These are phyloP conservation scores for Trypanosoma lewisi DNA, from an alignment of 208 protist genomes.

Conservation along the genomic window DNA sequence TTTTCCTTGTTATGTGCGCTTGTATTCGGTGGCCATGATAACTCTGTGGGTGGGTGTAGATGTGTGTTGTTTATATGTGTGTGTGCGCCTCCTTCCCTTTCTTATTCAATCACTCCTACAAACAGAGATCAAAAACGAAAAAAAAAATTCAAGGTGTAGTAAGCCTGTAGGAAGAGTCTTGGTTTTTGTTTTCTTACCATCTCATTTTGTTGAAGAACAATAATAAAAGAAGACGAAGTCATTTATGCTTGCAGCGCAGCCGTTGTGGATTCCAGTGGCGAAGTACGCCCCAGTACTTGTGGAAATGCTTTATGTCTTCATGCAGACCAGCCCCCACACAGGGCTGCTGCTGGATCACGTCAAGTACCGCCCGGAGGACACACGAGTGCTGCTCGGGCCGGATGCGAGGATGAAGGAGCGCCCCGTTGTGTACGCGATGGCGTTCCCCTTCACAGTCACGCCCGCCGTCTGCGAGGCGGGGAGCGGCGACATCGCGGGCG, in stretches of 20 bases:
- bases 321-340: constrained; percentile 43
- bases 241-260: constrained; percentile 59
- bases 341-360: constrained; percentile 18
- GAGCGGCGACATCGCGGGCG: not conserved
- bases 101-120: not conserved
- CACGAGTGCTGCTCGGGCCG: constrained; percentile 38
- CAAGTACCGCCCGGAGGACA: constrained; percentile 34
- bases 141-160: constrained; percentile 2
- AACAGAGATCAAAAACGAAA: not conserved
- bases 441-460: constrained; percentile 46
- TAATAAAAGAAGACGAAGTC: too few species aligned
- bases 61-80: not conserved
- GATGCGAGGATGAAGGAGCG: constrained; percentile 13
- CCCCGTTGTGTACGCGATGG: constrained; percentile 34
- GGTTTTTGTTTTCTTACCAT: too few species aligned
- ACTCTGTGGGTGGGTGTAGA: not conserved
- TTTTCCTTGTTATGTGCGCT: too few species aligned
- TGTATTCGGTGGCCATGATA: too few species aligned
- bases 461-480: constrained; percentile 37
- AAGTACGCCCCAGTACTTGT: constrained; percentile 51
- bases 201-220: too few species aligned
- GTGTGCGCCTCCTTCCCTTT: not conserved
- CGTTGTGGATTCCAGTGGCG: constrained; percentile 58
- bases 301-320: constrained; percentile 29
- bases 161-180: too few species aligned